phyloP scores from a whole-genome alignment of 495 filamentous ascomycete genomes.

The Hypoxylon fragiforme region DNA sequence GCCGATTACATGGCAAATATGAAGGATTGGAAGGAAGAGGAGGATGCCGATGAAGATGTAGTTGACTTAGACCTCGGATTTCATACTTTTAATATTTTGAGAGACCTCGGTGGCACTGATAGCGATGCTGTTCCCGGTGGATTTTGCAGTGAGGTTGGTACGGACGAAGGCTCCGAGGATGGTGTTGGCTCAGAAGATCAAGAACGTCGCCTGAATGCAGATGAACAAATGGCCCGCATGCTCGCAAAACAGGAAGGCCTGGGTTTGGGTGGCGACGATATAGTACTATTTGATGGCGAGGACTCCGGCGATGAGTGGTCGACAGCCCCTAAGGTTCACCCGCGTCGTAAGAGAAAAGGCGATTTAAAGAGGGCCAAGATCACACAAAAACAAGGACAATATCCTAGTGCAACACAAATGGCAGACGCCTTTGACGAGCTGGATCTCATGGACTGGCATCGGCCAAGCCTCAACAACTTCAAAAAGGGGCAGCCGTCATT shows the following conservation, averaged over 20 bases:
- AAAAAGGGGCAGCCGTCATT: slow-evolving; percentile 51
- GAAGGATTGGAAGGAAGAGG: slow-evolving; percentile 44
- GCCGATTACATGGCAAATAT: slow-evolving; percentile 82
- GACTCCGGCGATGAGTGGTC: slow-evolving; percentile 24
- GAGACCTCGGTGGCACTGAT: slow-evolving; percentile 55
- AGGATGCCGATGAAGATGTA: slow-evolving; percentile 35
- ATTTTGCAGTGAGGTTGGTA: slow-evolving; percentile 22
- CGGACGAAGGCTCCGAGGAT: slow-evolving; percentile 27
- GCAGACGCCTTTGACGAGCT: slow-evolving; percentile 77
- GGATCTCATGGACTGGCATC: slow-evolving; percentile 80
- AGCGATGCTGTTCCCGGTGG: slow-evolving; percentile 34
- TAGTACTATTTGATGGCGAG: slow-evolving; percentile 56
- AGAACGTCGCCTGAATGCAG: slow-evolving; percentile 38
- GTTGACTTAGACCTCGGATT: slow-evolving; percentile 15
- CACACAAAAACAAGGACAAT: slow-evolving; percentile 40
- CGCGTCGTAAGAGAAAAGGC: slow-evolving; percentile 32
- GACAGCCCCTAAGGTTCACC: slow-evolving; percentile 1
- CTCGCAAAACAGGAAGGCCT: slow-evolving; percentile 69
- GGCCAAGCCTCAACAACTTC: slow-evolving; percentile 49
- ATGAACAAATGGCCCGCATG: slow-evolving; percentile 62
- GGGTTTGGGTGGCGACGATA: slow-evolving; percentile 60
- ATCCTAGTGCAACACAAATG: slow-evolving; percentile 63
- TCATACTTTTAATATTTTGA: slow-evolving; percentile 36
- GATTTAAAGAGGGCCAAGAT: slow-evolving; percentile 28
- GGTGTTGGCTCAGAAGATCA: slow-evolving; percentile 37